Conservation (phyloP, 495 filamentous ascomycete species). For the Podospora tetraspora region DNA sequence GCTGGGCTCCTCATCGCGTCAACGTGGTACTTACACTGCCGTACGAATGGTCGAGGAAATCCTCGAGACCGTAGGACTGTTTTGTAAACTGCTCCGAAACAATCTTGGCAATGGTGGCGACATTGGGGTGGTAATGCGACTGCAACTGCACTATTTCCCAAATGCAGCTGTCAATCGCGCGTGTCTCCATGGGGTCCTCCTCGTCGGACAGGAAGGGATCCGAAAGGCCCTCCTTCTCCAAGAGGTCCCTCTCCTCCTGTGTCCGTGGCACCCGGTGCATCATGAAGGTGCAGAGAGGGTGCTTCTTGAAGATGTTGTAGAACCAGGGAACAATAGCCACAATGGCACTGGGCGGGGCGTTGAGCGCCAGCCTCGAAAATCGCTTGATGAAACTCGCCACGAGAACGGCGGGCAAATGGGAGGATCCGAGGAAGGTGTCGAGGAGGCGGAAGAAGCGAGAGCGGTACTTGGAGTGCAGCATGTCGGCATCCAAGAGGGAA, state of each 20-base stretch:
- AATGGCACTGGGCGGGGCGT: conserved; percentile 80
- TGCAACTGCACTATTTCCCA: conserved; percentile 93
- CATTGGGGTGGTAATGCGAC: conserved; percentile 94
- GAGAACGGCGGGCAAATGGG: conserved; percentile 83
- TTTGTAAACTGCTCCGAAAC: conserved; percentile 98
- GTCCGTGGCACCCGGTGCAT: conserved; percentile 71
- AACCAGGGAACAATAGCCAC: conserved; percentile 85
- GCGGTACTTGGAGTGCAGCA: conserved; percentile 90
- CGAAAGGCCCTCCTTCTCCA: conserved; percentile 62
- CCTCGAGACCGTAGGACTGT: conserved; percentile 83
- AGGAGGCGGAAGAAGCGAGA: conserved; percentile 89
- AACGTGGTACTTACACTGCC: conserved; percentile 56
- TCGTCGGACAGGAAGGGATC: conserved; percentile 77
- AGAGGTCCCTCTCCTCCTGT: conserved; percentile 46
- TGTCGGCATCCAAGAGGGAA: conserved; percentile 73
- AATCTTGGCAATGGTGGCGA: conserved; percentile 88
- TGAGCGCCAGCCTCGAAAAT: conserved; percentile 71
- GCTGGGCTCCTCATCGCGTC: conserved; percentile 4
- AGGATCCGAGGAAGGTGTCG: conserved; percentile 86
- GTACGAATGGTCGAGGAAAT: conserved; percentile 95
- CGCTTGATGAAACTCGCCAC: conserved; percentile 96
- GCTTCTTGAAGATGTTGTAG: conserved; percentile 89
- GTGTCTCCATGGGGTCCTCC: conserved; percentile 74
- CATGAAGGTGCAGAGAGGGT: conserved; percentile 92
- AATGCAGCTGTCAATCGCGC: conserved; percentile 83